Conservation (phyloP, 345 rosid species). For the Eucalyptus regnans region DNA sequence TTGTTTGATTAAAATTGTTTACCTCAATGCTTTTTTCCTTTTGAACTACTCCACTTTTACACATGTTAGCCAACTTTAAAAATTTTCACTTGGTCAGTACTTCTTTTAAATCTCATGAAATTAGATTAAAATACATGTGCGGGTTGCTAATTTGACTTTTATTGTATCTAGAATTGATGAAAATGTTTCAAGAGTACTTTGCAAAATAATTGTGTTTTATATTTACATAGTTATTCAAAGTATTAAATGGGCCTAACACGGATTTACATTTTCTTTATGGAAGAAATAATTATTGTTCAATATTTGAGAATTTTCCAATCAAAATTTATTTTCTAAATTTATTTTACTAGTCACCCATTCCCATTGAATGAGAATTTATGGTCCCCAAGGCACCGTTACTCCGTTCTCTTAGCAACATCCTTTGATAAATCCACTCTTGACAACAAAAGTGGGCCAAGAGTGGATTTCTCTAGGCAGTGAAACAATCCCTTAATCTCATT, state of each 20-base stretch:
- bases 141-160: background rate
- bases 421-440: background rate
- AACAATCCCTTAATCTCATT: too few relatives aligned
- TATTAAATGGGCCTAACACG: too few relatives aligned
- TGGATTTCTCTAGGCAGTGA: too few relatives aligned
- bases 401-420: background rate
- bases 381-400: background rate
- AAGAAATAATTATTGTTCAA: too few relatives aligned
- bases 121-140: background rate
- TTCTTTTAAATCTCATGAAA: background rate
- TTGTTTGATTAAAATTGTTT: background rate
- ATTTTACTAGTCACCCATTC: background rate
- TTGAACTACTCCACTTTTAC: background rate
- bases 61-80: background rate
- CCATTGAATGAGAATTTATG: background rate
- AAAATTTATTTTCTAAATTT: background rate
- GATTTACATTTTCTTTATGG: too few relatives aligned
- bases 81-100: background rate
- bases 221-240: too few relatives aligned
- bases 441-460: too few relatives aligned
- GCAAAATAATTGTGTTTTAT: background rate
- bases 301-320: background rate
- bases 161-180: background rate
- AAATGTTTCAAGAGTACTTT: background rate
- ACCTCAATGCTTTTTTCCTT: background rate